Conservation (phyloP, 768 basidiomycete species). For the Jaapia argillacea region DNA sequence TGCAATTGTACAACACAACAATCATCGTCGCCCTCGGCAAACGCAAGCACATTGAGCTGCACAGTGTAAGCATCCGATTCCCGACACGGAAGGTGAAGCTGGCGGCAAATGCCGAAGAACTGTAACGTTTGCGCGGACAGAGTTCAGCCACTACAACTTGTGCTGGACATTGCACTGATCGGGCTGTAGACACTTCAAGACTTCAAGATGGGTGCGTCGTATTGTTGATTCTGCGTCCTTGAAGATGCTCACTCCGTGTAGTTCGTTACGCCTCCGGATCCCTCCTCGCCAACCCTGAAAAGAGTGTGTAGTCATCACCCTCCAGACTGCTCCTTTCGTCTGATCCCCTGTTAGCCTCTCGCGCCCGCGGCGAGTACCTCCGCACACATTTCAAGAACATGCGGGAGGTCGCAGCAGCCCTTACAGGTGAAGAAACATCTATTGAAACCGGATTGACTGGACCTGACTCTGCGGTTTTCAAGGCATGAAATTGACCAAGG, state of each 20-base stretch:
- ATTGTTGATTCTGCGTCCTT: neutral
- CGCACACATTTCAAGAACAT: slow-evolving; percentile 99
- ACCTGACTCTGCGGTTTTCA: slow-evolving; percentile 5
- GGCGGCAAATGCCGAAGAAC: neutral
- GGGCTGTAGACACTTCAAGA: slow-evolving; percentile 17
- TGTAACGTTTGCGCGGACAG: neutral
- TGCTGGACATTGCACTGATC: neutral
- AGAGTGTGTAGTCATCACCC: slow-evolving; percentile 47
- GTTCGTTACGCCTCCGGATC: slow-evolving; percentile 93
- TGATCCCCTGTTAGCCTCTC: slow-evolving; percentile 53
- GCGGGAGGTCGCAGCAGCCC: slow-evolving; percentile 94
- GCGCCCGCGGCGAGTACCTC: slow-evolving; percentile 92
- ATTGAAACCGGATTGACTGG: neutral
- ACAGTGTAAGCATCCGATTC: too few species aligned
- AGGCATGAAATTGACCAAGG: slow-evolving; percentile 93
- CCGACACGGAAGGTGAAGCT: too few species aligned
- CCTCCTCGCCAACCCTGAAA: slow-evolving; percentile 88
- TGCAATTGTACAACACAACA: too few species aligned
- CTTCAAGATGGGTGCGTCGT: slow-evolving; percentile 28
- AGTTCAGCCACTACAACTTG: neutral
- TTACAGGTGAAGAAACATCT: slow-evolving; percentile 53
- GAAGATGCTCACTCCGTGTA: slow-evolving; percentile 21
- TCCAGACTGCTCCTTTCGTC: slow-evolving; percentile 8
- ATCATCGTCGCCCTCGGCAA: too few species aligned
- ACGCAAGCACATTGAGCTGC: too few species aligned